These are phyloP conservation scores for Neurospora terricola DNA, from an alignment of 495 filamentous ascomycete genomes.

Conservation along the genomic window DNA sequence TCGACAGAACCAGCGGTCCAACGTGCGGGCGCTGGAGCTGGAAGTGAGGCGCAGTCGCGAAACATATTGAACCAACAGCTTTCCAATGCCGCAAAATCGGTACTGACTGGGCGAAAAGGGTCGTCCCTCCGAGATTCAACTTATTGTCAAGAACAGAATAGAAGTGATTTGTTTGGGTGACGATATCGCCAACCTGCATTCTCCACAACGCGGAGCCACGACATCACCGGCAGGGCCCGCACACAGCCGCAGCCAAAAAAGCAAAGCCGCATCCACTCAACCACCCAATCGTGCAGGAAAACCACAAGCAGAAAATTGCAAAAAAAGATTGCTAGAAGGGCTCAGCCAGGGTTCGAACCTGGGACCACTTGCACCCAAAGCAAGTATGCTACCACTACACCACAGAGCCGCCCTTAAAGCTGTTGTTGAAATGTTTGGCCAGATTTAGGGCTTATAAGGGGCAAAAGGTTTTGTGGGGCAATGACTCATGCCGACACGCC, in stretches of 20 bases:
- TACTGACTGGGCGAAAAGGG: background rate
- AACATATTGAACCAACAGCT: too few relatives aligned
- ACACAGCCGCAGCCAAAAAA: background rate
- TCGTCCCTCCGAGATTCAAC: too few relatives aligned
- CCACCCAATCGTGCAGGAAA: background rate
- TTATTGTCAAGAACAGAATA: background rate
- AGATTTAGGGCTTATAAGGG: too few relatives aligned
- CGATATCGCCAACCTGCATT: background rate
- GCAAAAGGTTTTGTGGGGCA: too few relatives aligned
- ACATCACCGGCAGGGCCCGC: background rate
- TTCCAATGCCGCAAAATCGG: background rate
- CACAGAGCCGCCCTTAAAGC: background rate
- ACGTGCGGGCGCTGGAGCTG: background rate
- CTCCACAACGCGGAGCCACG: background rate
- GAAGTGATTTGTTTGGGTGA: background rate
- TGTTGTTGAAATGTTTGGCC: background rate
- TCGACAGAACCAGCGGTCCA: background rate
- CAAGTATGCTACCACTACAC: slow-evolving; percentile 1
- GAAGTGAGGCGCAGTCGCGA: background rate
- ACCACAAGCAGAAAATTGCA: background rate
- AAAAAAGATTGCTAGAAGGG: background rate
- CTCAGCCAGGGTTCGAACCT: background rate
- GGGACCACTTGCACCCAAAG: slow-evolving; percentile 1
- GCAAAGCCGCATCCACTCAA: background rate
- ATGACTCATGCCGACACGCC: too few relatives aligned